These are phyloP conservation scores for Yarrowia bubula DNA, from an alignment of 805 yeast species.

Conservation along the genomic window DNA sequence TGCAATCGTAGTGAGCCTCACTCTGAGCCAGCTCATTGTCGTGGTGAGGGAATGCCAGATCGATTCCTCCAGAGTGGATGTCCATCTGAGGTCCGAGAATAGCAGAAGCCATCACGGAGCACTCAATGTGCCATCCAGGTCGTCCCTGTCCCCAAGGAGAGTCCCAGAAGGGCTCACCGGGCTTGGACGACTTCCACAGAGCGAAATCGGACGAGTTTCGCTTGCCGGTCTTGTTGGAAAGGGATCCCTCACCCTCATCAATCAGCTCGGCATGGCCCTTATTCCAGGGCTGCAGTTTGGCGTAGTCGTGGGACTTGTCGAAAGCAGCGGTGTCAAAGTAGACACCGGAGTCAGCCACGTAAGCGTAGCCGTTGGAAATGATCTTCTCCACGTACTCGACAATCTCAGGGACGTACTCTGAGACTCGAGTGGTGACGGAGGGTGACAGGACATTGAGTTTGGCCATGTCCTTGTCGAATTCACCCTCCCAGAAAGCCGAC, in stretches of 20 bases:
- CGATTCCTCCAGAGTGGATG: slow-evolving; percentile 96
- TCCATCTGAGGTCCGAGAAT: slow-evolving; percentile 81
- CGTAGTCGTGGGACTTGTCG: slow-evolving; percentile 82
- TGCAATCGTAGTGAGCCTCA: slow-evolving; percentile 84
- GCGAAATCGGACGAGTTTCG: slow-evolving; percentile 85
- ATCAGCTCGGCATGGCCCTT: slow-evolving; percentile 82
- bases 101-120: slow-evolving; percentile 97
- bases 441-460: slow-evolving; percentile 82
- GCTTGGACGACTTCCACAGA: slow-evolving; percentile 92
- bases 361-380: slow-evolving; percentile 78
- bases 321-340: slow-evolving; percentile 87
- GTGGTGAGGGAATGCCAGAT: slow-evolving; percentile 97
- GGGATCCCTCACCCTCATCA: slow-evolving; percentile 92
- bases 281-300: slow-evolving; percentile 98
- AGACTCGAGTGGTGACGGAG: slow-evolving; percentile 84
- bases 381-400: slow-evolving; percentile 73
- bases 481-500: slow-evolving; percentile 86
- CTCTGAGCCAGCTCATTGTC: slow-evolving; percentile 97
- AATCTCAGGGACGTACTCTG: slow-evolving; percentile 94
- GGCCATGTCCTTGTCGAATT: slow-evolving; percentile 82
- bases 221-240: slow-evolving; percentile 60
- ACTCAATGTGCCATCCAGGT: slow-evolving; percentile 99
- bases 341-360: slow-evolving; percentile 71
- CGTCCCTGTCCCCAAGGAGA: slow-evolving; percentile 97
- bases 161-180: slow-evolving; percentile 95